Evolutionary conservation across 2,329 filamentous ascomycete species (phyloP).

Genomic region (Fusarium paranaense): DNA sequence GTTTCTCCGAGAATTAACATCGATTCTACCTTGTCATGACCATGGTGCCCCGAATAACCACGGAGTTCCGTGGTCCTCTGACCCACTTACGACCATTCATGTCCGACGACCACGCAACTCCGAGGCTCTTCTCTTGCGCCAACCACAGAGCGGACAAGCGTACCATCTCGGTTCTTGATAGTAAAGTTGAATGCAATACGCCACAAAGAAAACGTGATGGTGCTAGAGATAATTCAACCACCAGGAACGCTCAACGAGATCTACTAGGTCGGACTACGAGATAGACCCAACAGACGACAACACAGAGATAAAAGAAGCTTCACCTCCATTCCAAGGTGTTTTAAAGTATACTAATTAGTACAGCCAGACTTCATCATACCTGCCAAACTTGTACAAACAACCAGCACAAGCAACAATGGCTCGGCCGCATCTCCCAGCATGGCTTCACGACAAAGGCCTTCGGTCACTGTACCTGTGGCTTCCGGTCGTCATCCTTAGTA

Average conservation of each 20-base stretch:
- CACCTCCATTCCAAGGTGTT: not conserved
- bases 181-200: not conserved
- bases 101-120: not conserved
- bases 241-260: not conserved
- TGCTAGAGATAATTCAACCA: not conserved
- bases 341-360: fast-evolving
- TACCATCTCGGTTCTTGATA: not conserved
- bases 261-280: not conserved
- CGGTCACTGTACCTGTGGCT: constrained; percentile 4
- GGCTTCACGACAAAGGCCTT: constrained; percentile 10
- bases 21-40: not conserved
- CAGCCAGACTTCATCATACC: not conserved
- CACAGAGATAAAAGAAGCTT: not conserved
- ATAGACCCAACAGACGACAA: not conserved
- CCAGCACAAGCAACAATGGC: not conserved
- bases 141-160: not conserved
- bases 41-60: not conserved
- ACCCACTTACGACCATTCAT: not conserved
- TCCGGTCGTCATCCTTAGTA: constrained; percentile 1
- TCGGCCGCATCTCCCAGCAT: not conserved
- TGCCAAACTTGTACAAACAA: not conserved
- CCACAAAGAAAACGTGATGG: not conserved
- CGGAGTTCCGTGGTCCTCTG: not conserved
- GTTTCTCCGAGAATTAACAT: not conserved
- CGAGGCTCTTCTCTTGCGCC: not conserved